phyloP scores from a whole-genome alignment of 495 filamentous ascomycete genomes.

The Baudoinia panamericana region DNA sequence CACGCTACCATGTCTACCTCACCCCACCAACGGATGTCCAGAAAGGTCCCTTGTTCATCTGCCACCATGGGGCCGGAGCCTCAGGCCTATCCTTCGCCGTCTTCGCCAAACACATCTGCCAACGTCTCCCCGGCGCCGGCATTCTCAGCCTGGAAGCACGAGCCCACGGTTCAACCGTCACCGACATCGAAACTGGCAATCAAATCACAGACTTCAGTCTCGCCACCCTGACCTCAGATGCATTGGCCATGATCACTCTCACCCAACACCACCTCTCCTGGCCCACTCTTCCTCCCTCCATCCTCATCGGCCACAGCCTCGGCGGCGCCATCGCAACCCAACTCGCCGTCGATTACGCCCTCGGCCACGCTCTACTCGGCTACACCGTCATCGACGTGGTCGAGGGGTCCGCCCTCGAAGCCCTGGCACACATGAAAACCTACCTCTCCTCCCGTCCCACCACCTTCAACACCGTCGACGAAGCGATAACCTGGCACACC shows the following conservation, averaged over 20 bases:
- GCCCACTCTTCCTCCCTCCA: constrained; percentile 55
- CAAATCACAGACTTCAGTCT: constrained; percentile 24
- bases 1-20: constrained; percentile 75
- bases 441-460: constrained; percentile 76
- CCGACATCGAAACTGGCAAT: constrained; percentile 22
- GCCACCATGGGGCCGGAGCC: constrained; percentile 82
- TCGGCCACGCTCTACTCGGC: constrained; percentile 60
- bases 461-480: constrained; percentile 56
- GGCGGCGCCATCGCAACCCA: constrained; percentile 92
- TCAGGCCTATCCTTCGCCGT: constrained; percentile 79
- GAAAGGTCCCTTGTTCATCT: constrained; percentile 66
- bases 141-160: constrained; percentile 74
- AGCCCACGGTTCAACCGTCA: constrained; percentile 65
- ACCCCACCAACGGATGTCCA: constrained; percentile 45
- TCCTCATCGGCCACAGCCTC: constrained; percentile 87
- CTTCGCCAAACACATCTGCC: constrained; percentile 62
- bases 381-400: constrained; percentile 93
- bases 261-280: constrained; percentile 54
- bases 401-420: constrained; percentile 80
- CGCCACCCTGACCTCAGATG: constrained; percentile 57
- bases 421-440: constrained; percentile 85
- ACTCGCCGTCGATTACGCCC: constrained; percentile 49
- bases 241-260: constrained; percentile 53
- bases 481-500: constrained; percentile 89
- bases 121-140: constrained; percentile 65